These are phyloP conservation scores for Trypanosoma cruzi DNA, from an alignment of 208 protist species.

Conservation along the genomic window DNA sequence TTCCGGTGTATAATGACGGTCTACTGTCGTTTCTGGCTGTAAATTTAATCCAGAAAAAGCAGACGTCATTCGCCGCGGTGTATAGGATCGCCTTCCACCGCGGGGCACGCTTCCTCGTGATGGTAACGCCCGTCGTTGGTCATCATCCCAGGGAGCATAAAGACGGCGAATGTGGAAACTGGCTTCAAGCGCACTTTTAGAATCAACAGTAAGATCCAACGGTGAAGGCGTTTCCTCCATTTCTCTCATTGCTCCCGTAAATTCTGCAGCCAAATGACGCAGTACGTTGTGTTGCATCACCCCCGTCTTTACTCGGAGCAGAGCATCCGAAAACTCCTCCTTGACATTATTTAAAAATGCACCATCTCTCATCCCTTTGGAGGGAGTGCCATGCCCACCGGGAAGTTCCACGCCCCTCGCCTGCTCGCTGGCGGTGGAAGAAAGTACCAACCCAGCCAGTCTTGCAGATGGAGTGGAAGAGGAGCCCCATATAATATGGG, in stretches of 20 bases:
- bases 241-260: background rate
- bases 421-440: background rate
- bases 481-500: slow-evolving; percentile 78
- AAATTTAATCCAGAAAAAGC: background rate
- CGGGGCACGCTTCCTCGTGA: background rate
- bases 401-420: background rate
- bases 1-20: background rate
- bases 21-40: background rate
- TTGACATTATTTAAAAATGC: slow-evolving; percentile 1
- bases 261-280: background rate
- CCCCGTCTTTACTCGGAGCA: slow-evolving; percentile 2
- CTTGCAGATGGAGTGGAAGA: slow-evolving; percentile 18
- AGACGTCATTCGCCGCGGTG: background rate
- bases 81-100: background rate
- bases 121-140: background rate
- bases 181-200: background rate
- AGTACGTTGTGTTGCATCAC: slow-evolving; percentile 3
- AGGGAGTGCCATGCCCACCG: background rate
- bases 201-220: background rate
- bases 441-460: slow-evolving; percentile 11
- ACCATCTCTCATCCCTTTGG: background rate
- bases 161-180: slow-evolving; percentile 1
- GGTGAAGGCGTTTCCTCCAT: background rate
- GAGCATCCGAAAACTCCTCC: slow-evolving; percentile 13
- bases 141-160: background rate